Evolutionary conservation across 768 basidiomycete genomes (phyloP), one percentile per base, ranked within the genome.

Genomic region (Rubroboletus satanas): DNA sequence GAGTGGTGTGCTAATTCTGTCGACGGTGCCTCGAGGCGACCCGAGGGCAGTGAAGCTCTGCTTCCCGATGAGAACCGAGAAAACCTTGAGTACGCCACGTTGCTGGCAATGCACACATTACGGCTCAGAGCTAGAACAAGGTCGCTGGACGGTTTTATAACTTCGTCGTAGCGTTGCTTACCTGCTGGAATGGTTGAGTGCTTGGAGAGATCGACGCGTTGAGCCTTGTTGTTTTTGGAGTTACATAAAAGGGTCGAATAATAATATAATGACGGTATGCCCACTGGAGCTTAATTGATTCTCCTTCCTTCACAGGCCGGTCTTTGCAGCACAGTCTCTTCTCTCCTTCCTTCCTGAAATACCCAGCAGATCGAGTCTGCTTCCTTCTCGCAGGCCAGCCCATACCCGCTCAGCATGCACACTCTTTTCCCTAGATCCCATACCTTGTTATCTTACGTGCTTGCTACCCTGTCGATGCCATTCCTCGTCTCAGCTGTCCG

Each of bases 401-500:
- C 32, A 21, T 45, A 49, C 33, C n/a, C 21, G 6, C 23, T 2
- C 32, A 44, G 5, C 29, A 68, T 63, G 59, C 31, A 23, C 21
- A 5, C 38, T 5, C 28, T 21, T 14, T 28, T 29, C 35, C 18
- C 52, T 5, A 31, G 45, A 42, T 54, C 35, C 39, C 17, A 17
- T 32, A 9, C 14, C 33, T 7, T 54, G 26, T 49, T 50, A 23
- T 33, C 52, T 33, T 59, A 49, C 28, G 31, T 70, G 21, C 17
- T 50, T 35, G n/a, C 45, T 29, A 28, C 51, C 9, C n/a, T 66
- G 18, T 58, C 49, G 3, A 50, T 55, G 36, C 47, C 55, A 9
- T 29, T 38, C 12, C 51, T 63, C n/a, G 62, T 57, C 44, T 51
- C 52, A 1, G 60, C 64, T 11, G 36, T 5, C 5, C 51, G n/a